Evolutionary conservation across 108 stramenopile species (phyloP).

Genomic region (Cyclotella atomus): DNA sequence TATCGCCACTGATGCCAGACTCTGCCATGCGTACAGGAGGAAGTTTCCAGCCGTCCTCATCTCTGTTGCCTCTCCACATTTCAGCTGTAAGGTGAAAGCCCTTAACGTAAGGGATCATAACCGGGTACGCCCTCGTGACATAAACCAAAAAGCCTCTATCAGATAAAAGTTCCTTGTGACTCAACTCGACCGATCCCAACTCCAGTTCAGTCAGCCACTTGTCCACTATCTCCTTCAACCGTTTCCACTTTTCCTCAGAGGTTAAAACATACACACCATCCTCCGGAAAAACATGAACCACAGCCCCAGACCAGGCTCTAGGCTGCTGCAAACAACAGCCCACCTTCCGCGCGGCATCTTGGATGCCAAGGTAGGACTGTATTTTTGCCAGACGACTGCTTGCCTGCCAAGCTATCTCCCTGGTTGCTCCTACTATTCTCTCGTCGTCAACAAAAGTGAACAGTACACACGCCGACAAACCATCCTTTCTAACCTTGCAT

Average conservation of each 20-base stretch:
- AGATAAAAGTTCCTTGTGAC: neutral
- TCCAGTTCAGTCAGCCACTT: constrained; percentile 5
- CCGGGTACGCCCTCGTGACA: too few species aligned
- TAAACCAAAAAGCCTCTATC: constrained; percentile 24
- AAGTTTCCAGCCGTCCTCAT: constrained; percentile 26
- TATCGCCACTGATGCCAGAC: neutral
- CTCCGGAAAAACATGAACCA: neutral
- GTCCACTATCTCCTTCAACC: neutral
- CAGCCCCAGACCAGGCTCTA: constrained; percentile 35
- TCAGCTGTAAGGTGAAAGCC: constrained; percentile 19
- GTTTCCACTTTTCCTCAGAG: constrained; percentile 34
- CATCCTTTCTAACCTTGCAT: neutral
- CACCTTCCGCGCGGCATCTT: constrained; percentile 51
- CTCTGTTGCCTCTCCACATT: constrained; percentile 10
- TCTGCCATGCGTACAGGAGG: neutral
- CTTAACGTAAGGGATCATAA: too few species aligned
- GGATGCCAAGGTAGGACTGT: constrained; percentile 30
- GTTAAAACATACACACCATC: constrained; percentile 23
- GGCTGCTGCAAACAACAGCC: constrained; percentile 3
- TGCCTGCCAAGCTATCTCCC: constrained; percentile 1
- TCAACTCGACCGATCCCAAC: neutral
- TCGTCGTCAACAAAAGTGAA: constrained; percentile 46
- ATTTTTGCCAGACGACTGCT: neutral
- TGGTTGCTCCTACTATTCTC: constrained; percentile 11
- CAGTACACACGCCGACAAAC: constrained; percentile 27